These are phyloP conservation scores for Talaromyces pinophilus DNA, from an alignment of 2,329 filamentous ascomycete species.

Conservation along the genomic window DNA sequence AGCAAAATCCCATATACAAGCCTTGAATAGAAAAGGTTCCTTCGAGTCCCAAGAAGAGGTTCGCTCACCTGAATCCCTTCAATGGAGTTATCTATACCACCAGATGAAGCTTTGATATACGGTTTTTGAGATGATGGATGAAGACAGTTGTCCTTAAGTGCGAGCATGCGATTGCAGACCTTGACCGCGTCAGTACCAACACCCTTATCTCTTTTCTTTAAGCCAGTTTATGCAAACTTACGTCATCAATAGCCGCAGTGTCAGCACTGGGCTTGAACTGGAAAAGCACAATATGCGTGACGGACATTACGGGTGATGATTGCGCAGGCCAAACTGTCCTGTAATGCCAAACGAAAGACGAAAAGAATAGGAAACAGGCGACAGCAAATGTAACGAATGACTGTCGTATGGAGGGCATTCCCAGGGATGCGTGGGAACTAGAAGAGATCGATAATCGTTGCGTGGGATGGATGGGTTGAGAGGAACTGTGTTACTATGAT, in stretches of 20 bases:
- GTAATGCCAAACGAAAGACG: conserved; percentile 13
- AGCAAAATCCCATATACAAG: background rate
- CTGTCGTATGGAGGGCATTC: conserved; percentile 4
- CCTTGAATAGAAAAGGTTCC: too few species aligned
- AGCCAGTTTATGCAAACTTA: conserved; percentile 40
- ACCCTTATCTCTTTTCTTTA: background rate
- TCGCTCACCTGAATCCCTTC: conserved; percentile 60
- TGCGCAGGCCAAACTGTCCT: conserved; percentile 1
- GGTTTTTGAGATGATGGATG: conserved; percentile 59
- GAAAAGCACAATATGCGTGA: conserved; percentile 70
- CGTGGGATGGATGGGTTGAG: background rate
- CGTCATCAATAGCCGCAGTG: conserved; percentile 57
- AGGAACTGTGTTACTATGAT: background rate
- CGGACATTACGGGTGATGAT: conserved; percentile 51
- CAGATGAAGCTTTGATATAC: conserved; percentile 61
- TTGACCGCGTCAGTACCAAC: conserved; percentile 34
- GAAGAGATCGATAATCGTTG: background rate
- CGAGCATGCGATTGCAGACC: conserved; percentile 60
- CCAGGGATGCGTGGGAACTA: background rate
- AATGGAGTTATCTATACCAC: conserved; percentile 63
- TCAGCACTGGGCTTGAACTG: conserved; percentile 60
- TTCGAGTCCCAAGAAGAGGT: too few species aligned
- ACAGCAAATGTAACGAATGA: background rate
- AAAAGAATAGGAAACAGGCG: background rate
- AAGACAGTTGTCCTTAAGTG: conserved; percentile 59